Evolutionary conservation across 2,329 filamentous ascomycete genomes (phyloP).

Genomic region (Neonectria sp.): DNA sequence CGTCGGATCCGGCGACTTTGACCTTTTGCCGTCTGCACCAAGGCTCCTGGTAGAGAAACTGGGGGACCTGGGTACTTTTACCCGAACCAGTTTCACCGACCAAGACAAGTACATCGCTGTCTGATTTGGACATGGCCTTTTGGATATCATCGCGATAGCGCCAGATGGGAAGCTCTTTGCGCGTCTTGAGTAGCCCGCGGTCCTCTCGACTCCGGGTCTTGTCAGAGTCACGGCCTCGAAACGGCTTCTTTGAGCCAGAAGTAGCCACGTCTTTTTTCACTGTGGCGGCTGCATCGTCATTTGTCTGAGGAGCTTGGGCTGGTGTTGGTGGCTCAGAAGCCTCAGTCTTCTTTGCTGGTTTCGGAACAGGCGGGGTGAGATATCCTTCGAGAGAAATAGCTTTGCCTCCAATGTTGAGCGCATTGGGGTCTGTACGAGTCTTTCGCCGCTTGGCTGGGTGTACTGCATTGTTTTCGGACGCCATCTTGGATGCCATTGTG

Average conservation of each 20-base stretch:
- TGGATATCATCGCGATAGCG: constrained; percentile 79
- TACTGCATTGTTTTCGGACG: constrained; percentile 41
- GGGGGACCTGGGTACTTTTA: constrained; percentile 96
- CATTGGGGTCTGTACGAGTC: constrained; percentile 50
- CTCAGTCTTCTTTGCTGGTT: constrained; percentile 39
- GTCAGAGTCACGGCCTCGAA: constrained; percentile 29
- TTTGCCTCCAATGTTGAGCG: constrained; percentile 64
- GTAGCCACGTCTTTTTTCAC: constrained; percentile 1
- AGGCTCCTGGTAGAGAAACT: constrained; percentile 83
- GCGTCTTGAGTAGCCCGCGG: constrained; percentile 58
- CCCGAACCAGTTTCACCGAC: constrained; percentile 96
- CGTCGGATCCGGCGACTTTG: constrained; percentile 56
- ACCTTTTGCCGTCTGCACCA: constrained; percentile 81
- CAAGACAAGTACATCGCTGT: constrained; percentile 84
- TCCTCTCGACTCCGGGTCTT: constrained; percentile 47
- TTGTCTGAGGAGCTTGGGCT: constrained; percentile 18
- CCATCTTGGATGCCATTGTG: constrained; percentile 41
- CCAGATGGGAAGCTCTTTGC: constrained; percentile 87
- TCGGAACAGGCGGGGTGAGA: constrained; percentile 56
- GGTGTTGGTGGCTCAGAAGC: constrained; percentile 19
- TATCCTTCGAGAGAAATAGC: constrained; percentile 66
- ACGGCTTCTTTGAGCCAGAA: constrained; percentile 24
- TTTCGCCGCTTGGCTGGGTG: constrained; percentile 58
- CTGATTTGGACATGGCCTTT: constrained; percentile 64
- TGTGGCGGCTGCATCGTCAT: constrained; percentile 7